Conservation (phyloP, 192 early-diverging fungal genomes). For the Diversispora epigaea region DNA sequence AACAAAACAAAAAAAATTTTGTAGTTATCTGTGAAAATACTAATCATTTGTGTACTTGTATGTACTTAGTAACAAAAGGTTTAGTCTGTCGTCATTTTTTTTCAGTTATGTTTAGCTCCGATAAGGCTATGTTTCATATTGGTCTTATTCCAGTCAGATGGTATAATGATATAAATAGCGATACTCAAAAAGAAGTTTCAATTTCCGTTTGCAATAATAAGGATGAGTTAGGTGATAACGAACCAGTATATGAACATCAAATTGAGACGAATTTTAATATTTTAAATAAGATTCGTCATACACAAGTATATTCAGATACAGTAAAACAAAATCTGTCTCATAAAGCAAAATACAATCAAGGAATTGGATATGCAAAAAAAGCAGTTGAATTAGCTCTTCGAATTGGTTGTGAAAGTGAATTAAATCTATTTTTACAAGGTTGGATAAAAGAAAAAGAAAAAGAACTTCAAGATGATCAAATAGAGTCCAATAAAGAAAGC, state of each 20-base stretch:
- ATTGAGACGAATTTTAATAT: no score
- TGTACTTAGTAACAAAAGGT: neutral
- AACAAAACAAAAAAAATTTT: neutral
- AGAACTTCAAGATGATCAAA: neutral
- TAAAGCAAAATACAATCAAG: neutral
- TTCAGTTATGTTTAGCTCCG: neutral
- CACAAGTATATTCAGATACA: no score
- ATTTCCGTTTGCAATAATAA: neutral
- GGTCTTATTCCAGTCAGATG: neutral
- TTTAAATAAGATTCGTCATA: no score
- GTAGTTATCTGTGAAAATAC: neutral
- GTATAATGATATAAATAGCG: no score
- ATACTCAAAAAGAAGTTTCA: neutral
- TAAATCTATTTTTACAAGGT: neutral
- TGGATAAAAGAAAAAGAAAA: neutral
- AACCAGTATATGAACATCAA: no score
- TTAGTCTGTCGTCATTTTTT: neutral
- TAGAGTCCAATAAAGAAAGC: neutral
- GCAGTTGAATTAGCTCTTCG: neutral
- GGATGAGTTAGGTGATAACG: no score
- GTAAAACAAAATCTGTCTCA: neutral
- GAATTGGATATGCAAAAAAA: neutral
- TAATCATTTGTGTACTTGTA: conserved; percentile 4
- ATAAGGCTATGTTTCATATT: neutral
- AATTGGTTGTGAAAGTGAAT: neutral